These are phyloP conservation scores for Raffaelea ambrosiae DNA, from an alignment of 2,329 filamentous ascomycete genomes.

Conservation along the genomic window DNA sequence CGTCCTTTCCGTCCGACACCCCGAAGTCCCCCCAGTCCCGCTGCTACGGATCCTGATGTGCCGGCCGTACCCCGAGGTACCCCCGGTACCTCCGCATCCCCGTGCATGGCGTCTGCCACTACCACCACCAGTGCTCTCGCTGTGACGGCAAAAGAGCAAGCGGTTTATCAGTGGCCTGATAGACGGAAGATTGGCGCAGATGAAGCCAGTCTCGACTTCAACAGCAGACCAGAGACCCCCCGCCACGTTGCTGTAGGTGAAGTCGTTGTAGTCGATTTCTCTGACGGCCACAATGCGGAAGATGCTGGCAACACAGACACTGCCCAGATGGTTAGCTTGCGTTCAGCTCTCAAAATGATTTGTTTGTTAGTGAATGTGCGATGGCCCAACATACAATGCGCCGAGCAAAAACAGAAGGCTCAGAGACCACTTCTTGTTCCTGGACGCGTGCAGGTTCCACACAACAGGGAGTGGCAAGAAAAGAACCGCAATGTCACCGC, in stretches of 20 bases:
- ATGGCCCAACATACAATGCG: conserved; percentile 20
- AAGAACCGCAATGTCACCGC: conserved; percentile 18
- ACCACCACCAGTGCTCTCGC: conserved; percentile 1
- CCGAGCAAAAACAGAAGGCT: conserved; percentile 23
- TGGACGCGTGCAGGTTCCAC: conserved; percentile 20
- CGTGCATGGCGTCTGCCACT: no score
- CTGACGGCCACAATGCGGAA: conserved; percentile 12
- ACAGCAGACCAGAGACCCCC: conserved; percentile 11
- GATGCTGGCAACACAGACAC: conserved; percentile 12
- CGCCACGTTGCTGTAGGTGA: conserved; percentile 10
- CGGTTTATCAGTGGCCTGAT: conserved; percentile 7
- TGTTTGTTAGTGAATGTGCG: no score
- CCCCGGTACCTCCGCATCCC: no score
- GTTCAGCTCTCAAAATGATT: no score
- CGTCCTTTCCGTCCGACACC: no score
- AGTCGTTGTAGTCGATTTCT: conserved; percentile 9
- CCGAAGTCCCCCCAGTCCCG: no score
- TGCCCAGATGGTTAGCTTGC: no score
- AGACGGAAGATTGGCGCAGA: conserved; percentile 11
- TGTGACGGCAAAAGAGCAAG: conserved; percentile 4
- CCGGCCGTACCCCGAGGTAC: no score
- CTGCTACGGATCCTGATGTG: no score
- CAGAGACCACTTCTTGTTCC: conserved; percentile 20
- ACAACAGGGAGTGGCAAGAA: conserved; percentile 21
- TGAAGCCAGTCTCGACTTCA: conserved; percentile 11